Percentiles rank a stretch among this genome's conserved stretches.
Conservation (phyloP, 1,284 basidiomycete species). For the Amylostereum chailletii region DNA sequence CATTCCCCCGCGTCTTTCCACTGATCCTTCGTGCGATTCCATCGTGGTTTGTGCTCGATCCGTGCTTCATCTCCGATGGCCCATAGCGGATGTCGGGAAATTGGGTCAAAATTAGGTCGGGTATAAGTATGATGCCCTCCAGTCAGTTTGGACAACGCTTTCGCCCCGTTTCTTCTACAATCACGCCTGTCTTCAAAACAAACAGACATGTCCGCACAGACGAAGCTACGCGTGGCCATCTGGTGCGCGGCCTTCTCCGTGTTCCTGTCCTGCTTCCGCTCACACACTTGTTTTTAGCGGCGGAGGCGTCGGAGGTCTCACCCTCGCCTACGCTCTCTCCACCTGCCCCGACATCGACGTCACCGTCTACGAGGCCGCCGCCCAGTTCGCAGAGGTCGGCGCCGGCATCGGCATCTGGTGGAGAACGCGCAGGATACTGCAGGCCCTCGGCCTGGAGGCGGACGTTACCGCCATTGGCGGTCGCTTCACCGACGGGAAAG, state of each 20-base stretch:
- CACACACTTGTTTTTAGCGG: conserved; percentile 15
- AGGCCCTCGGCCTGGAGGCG: conserved; percentile 21
- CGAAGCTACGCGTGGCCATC: conserved; percentile 21
- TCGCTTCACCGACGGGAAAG: conserved; percentile 13
- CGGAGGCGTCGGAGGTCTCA: conserved; percentile 31
- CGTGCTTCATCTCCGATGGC: too few relatives aligned
- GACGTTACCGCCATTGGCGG: conserved; percentile 19
- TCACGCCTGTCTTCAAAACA: too few relatives aligned
- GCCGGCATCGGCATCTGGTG: conserved; percentile 29
- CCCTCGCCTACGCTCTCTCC: conserved; percentile 27
- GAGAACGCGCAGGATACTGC: conserved; percentile 23
- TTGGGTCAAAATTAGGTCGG: too few relatives aligned
- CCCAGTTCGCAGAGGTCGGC: conserved; percentile 25
- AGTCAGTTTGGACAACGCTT: too few relatives aligned
- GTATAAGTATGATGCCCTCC: too few relatives aligned
- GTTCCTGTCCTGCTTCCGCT: not conserved
- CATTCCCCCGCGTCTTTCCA: not conserved
- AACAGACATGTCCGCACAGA: conserved; percentile 6
- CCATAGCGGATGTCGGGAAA: too few relatives aligned
- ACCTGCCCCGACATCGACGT: conserved; percentile 23
- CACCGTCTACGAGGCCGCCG: conserved; percentile 30
- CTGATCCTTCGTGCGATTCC: not conserved
- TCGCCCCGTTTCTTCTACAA: too few relatives aligned
- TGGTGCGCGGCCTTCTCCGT: conserved; percentile 13
- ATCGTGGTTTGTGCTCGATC: not conserved